These are phyloP conservation scores for Cydonia oblonga DNA, from an alignment of 331 rosid genomes.

Conservation along the genomic window DNA sequence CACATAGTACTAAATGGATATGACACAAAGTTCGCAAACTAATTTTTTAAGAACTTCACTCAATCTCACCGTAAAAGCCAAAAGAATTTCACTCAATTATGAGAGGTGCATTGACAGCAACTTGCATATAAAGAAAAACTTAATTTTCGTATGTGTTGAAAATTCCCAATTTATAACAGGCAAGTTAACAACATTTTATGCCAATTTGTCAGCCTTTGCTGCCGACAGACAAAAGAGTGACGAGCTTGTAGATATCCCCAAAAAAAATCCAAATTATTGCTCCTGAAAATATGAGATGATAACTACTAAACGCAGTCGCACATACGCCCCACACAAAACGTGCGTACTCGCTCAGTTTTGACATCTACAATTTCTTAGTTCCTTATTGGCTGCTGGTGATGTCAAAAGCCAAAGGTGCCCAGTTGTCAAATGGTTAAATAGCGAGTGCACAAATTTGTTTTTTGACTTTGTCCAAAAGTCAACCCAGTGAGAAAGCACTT, in stretches of 20 bases:
- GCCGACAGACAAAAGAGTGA: slow-evolving; percentile 6
- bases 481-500: slow-evolving; percentile 17
- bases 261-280: slow-evolving; percentile 19
- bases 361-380: neutral
- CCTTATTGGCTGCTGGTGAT: slow-evolving; percentile 6
- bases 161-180: neutral
- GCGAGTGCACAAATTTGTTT: neutral
- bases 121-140: neutral
- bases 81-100: neutral
- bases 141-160: neutral
- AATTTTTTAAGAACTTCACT: neutral
- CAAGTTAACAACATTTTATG: neutral
- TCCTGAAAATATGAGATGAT: neutral
- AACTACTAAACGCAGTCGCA: neutral
- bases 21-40: neutral
- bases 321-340: neutral
- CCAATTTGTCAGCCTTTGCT: neutral
- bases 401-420: neutral
- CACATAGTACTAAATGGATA: neutral
- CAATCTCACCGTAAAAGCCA: neutral
- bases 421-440: neutral
- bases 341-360: neutral
- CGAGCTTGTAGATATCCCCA: neutral
- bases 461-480: slow-evolving; percentile 49
- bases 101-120: neutral